These are phyloP conservation scores for Mycena alexandri DNA, from an alignment of 768 basidiomycete genomes.

Conservation along the genomic window DNA sequence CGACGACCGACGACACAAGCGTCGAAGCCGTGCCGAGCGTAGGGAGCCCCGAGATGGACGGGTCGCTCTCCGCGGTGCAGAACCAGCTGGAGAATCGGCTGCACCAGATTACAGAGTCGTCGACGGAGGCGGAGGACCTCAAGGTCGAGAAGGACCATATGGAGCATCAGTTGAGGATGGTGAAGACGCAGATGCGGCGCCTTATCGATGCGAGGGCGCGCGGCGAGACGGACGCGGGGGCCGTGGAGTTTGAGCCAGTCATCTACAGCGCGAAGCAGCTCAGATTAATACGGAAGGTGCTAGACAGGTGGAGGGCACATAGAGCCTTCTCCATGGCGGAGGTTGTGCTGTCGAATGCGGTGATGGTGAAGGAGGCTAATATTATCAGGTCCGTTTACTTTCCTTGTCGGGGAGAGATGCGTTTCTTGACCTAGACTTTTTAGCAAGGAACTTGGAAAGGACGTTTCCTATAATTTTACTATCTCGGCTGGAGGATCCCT, in stretches of 20 bases:
- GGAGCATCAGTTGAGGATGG: constrained; percentile 86
- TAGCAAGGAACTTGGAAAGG: constrained; percentile 89
- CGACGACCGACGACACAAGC: constrained; percentile 90
- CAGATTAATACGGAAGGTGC: constrained; percentile 82
- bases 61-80: constrained; percentile 77
- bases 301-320: constrained; percentile 89
- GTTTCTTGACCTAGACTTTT: constrained; percentile 21
- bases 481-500: constrained; percentile 87
- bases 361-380: constrained; percentile 94
- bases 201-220: constrained; percentile 81
- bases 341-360: constrained; percentile 84
- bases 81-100: constrained; percentile 81
- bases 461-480: constrained; percentile 93
- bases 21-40: constrained; percentile 73
- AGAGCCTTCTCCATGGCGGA: constrained; percentile 95
- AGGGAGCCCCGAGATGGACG: constrained; percentile 76
- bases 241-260: constrained; percentile 79
- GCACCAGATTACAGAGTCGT: constrained; percentile 65
- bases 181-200: constrained; percentile 86
- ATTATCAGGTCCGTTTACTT: constrained; percentile 76
- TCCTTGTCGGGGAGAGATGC: background rate
- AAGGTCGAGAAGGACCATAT: constrained; percentile 94
- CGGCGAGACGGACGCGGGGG: constrained; percentile 78
- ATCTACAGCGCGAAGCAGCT: constrained; percentile 88
- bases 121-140: constrained; percentile 84